A percentile compares a stretch with the other conserved stretches of the same genome.
Conservation (phyloP, 2,329 filamentous ascomycete species). For the Epichloe coenophiala region DNA sequence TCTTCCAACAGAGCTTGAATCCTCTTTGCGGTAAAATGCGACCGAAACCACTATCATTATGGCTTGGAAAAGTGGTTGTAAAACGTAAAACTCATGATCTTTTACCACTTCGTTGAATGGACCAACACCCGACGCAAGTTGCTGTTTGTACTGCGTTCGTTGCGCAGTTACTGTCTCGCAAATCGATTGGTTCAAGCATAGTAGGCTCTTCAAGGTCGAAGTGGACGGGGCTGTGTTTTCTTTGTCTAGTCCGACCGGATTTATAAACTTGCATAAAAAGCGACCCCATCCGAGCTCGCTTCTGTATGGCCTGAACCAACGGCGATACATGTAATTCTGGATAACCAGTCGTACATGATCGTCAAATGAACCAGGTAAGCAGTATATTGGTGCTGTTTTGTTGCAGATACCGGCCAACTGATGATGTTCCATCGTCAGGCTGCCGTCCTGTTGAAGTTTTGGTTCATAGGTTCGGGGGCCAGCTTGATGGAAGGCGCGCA, state of each 20-base stretch:
- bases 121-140: background rate
- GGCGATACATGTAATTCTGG: background rate
- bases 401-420: background rate
- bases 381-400: background rate
- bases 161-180: background rate
- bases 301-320: constrained; percentile 5
- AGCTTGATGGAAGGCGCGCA: background rate
- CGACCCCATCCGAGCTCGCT: constrained; percentile 4
- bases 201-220: background rate
- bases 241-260: background rate
- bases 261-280: constrained; percentile 5
- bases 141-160: background rate
- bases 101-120: background rate
- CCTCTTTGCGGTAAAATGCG: background rate
- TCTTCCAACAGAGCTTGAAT: background rate
- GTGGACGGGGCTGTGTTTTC: background rate
- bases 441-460: background rate
- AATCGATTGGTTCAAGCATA: constrained; percentile 2
- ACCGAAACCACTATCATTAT: background rate
- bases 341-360: background rate
- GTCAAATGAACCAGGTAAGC: background rate
- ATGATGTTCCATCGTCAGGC: background rate
- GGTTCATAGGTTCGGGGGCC: too few species aligned
- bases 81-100: background rate
- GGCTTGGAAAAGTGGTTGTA: background rate